Evolutionary conservation across 352 stramenopile species (phyloP).

Genomic region (Phytopythium kandeliae): DNA sequence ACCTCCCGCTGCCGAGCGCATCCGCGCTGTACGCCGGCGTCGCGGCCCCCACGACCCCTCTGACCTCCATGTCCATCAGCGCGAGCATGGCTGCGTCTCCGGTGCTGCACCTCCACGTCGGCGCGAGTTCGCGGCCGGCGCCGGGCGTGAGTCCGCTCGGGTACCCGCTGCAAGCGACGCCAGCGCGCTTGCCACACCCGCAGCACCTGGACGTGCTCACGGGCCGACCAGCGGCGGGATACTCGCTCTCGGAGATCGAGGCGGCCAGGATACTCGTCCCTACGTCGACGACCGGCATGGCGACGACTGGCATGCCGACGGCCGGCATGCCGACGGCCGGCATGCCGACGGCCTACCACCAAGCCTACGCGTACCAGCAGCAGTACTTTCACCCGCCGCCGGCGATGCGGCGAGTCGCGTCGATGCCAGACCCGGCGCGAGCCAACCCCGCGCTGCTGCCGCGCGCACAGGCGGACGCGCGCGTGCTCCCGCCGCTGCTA

Average conservation of each 20-base stretch:
- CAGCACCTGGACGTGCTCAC: not conserved
- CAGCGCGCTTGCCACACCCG: not conserved
- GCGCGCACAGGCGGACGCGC: not conserved
- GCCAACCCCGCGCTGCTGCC: not conserved
- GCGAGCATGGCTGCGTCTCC: not conserved
- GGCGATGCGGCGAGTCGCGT: not conserved
- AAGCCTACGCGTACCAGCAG: not conserved
- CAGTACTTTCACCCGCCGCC: not conserved
- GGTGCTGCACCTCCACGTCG: not conserved
- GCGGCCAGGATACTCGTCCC: conserved; percentile 24
- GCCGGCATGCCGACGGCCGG: not conserved
- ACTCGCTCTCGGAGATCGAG: conserved; percentile 26
- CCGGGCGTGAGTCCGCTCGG: not conserved
- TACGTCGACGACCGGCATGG: conserved; percentile 3
- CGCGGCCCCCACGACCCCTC: not conserved
- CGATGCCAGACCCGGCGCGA: not conserved
- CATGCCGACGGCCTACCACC: not conserved
- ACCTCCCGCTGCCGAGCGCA: conserved; percentile 3
- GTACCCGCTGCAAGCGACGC: not conserved
- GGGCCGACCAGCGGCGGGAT: conserved; percentile 7
- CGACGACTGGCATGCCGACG: not conserved
- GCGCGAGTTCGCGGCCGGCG: too few relatives aligned
- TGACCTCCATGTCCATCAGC: not conserved
- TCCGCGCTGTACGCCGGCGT: not conserved
- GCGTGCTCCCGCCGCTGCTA: conserved; percentile 8